A percentile compares a stretch with the other conserved stretches of the same genome.
These are phyloP conservation scores for Paraphysoderma sedebokerense DNA, from an alignment of 371 early-diverging fungal genomes.

Conservation along the genomic window DNA sequence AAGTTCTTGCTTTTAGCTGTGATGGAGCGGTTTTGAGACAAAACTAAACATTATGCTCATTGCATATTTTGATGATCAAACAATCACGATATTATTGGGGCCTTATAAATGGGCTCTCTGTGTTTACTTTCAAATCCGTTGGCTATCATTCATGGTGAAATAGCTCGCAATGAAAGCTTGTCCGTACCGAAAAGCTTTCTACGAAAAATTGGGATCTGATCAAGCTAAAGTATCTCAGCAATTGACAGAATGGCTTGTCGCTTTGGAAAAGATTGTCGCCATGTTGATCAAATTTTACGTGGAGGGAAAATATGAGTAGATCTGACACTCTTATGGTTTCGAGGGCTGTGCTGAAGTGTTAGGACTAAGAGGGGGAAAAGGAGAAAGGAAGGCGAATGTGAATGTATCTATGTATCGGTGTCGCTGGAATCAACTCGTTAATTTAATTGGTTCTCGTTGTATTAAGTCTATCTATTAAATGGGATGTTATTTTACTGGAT, in stretches of 20 bases:
- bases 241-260: slow-evolving; percentile 49
- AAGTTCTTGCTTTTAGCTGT: slow-evolving; percentile 11
- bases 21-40: background rate
- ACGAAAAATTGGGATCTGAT: slow-evolving; percentile 49
- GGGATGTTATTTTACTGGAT: too few relatives aligned
- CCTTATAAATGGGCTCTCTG: too few relatives aligned
- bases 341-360: too few relatives aligned
- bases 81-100: background rate
- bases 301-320: too few relatives aligned
- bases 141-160: background rate
- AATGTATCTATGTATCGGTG: too few relatives aligned
- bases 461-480: too few relatives aligned
- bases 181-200: slow-evolving; percentile 77
- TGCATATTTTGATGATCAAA: background rate
- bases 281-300: slow-evolving; percentile 31
- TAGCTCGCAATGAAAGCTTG: slow-evolving; percentile 87
- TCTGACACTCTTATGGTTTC: too few relatives aligned
- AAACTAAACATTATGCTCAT: background rate
- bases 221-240: slow-evolving; percentile 26
- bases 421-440: too few relatives aligned
- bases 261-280: slow-evolving; percentile 43
- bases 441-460: too few relatives aligned
- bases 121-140: background rate
- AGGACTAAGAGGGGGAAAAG: too few relatives aligned
- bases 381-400: too few relatives aligned